phyloP scores from a whole-genome alignment of 1,284 basidiomycete species.

The Cystobasidium pallidum region DNA sequence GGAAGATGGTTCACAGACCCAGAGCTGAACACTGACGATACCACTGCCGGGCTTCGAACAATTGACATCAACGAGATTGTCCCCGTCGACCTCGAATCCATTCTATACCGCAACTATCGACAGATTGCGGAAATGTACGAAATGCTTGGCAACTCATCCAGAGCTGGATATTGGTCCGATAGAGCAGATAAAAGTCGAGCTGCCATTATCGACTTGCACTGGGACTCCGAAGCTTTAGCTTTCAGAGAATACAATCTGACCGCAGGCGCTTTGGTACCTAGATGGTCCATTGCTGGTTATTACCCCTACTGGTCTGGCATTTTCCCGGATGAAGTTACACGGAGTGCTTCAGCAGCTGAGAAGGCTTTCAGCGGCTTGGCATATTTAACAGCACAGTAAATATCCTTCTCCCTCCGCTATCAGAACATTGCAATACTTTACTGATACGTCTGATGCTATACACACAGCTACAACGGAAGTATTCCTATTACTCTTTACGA shows the following conservation, averaged over 20 bases:
- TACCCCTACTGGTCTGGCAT: constrained; percentile 88
- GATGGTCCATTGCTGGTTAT: constrained; percentile 62
- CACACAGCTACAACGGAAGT: constrained; percentile 83
- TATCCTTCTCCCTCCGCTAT: neutral
- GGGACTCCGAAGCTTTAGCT: constrained; percentile 77
- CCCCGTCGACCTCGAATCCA: constrained; percentile 79
- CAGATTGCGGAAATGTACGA: constrained; percentile 60
- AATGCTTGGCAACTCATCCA: constrained; percentile 44
- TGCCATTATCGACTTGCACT: constrained; percentile 81
- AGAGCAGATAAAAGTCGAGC: constrained; percentile 63
- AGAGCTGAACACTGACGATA: constrained; percentile 59
- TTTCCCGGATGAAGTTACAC: constrained; percentile 70
- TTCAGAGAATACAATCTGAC: constrained; percentile 75
- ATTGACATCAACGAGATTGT: constrained; percentile 72
- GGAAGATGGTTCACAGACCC: constrained; percentile 62
- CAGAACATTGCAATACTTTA: neutral
- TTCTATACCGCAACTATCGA: constrained; percentile 64
- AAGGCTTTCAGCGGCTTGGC: constrained; percentile 75
- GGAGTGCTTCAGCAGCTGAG: constrained; percentile 59
- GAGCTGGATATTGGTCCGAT: constrained; percentile 48
- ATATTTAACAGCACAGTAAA: constrained; percentile 60
- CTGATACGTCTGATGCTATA: too few relatives aligned
- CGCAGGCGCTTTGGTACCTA: constrained; percentile 37
- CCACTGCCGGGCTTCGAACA: constrained; percentile 66
- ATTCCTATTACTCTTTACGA: constrained; percentile 73